Base-by-base conservation (phyloP, 345 rosid species). In the Citrus glauca region DNA sequence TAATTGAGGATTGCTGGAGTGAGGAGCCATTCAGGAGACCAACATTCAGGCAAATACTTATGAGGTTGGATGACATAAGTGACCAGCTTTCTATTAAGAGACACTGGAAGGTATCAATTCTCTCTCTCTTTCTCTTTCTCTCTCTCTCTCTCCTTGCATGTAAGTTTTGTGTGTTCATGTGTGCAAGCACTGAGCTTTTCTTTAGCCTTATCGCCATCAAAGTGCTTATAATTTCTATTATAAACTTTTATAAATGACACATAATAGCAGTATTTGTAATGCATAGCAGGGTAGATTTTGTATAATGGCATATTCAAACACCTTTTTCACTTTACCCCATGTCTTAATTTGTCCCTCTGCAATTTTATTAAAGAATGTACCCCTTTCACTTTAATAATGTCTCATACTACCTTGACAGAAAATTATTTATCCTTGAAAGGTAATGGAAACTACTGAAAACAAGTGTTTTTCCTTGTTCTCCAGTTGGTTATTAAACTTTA, bases 1-100 rank as follows among this genome's bases (percentile, higher is more conserved):
- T 93, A 77, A 91, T 91, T 61, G 82, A 89, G 81, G 87, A 90
- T 50, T 93, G 96, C 76, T 93, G 98, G 98, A 85, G 85, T 69
- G 83, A 77, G 78, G 91, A 90, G 67, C 90, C 94, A 79, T 85
- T 75, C 57, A 83, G 74, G 82, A 90, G 98, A 82, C 98, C 98
- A 53, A 82, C 90, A 37, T 91, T 93, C 82, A 68, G 86, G 85
- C 84, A 87, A 81, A 90, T 93, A 78, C 88, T 93, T 48, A 62
- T 40, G 71, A 74, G 80, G 69, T 85, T 91, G 86, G 96, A 91
- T 72, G 28, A 75, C 45, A 87, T 87, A 73, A 76, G 74, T 80
- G 77, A 80, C 66, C 87, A 80, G 62, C 80, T 90, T 77, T 86
- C 84, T 71, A 83, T 70, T 50, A 84, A 82, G 69, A 55, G 79